Percentiles rank a stretch among this genome's conserved stretches.
Evolutionary conservation across 306 rosid species (phyloP).

Genomic region (Medicago arabica): DNA sequence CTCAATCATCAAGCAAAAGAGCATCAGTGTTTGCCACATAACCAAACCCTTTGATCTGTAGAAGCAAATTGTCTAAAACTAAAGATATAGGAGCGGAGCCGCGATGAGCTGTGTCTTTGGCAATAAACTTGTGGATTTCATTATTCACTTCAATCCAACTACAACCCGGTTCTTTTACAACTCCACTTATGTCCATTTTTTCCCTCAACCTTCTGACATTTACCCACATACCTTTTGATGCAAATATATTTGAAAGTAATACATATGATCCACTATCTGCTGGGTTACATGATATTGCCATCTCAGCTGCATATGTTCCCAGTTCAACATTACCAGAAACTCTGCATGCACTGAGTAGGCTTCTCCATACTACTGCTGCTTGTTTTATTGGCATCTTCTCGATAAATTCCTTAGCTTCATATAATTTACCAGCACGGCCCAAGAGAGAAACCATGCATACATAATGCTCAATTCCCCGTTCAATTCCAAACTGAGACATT

Average conservation of each 20-base stretch:
- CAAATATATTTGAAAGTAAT: conserved; percentile 85
- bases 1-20: conserved; percentile 42
- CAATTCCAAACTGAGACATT: conserved; percentile 62
- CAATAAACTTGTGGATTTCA: conserved; percentile 51
- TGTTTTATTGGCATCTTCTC: conserved; percentile 78
- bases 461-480: conserved; percentile 84
- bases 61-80: conserved; percentile 56
- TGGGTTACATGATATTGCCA: conserved; percentile 78
- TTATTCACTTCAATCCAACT: conserved; percentile 66
- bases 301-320: conserved; percentile 81
- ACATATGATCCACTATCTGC: conserved; percentile 80
- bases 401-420: conserved; percentile 73
- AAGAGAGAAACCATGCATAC: conserved; percentile 86
- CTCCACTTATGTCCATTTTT: conserved; percentile 69
- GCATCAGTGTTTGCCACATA: conserved; percentile 47
- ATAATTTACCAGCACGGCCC: conserved; percentile 72
- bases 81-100: conserved; percentile 49
- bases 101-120: conserved; percentile 55
- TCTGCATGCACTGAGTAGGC: conserved; percentile 84
- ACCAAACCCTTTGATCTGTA: conserved; percentile 63
- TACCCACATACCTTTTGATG: conserved; percentile 88
- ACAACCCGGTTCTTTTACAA: conserved; percentile 75
- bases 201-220: conserved; percentile 70
- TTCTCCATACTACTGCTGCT: conserved; percentile 85
- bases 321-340: conserved; percentile 74